Conservation (phyloP, 139 green algal genomes). For the Closterium sp. region DNA sequence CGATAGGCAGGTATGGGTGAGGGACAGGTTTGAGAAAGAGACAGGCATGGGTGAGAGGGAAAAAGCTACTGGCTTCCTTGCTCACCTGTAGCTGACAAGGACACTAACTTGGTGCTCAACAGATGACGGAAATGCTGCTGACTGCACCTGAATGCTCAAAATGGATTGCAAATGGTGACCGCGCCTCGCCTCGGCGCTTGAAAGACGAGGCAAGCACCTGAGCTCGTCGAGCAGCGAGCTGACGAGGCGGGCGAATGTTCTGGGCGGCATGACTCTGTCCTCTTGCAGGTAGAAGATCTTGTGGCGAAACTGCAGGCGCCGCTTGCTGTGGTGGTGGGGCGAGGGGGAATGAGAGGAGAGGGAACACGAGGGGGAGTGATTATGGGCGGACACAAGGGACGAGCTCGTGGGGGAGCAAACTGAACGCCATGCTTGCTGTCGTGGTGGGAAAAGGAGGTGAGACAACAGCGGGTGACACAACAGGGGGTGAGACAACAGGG, state of each 20-base stretch:
- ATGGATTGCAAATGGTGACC: too few relatives aligned
- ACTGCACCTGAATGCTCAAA: too few relatives aligned
- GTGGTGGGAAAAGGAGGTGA: too few relatives aligned
- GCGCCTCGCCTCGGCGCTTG: too few relatives aligned
- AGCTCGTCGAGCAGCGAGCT: constrained; percentile 81
- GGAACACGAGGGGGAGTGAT: too few relatives aligned
- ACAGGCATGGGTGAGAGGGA: background rate
- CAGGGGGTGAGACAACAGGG: too few relatives aligned
- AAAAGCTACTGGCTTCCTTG: too few relatives aligned
- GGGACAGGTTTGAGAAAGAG: background rate
- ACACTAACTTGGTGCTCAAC: too few relatives aligned
- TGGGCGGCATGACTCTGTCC: constrained; percentile 92
- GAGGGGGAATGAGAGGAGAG: background rate
- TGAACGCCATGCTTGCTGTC: constrained; percentile 67
- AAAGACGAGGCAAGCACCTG: too few relatives aligned
- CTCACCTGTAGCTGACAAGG: too few relatives aligned
- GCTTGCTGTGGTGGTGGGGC: constrained; percentile 5
- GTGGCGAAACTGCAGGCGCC: constrained; percentile 88
- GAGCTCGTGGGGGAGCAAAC: constrained; percentile 96
- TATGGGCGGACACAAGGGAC: constrained; percentile 62
- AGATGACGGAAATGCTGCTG: too few relatives aligned
- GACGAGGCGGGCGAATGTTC: constrained; percentile 71
- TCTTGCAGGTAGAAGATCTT: constrained; percentile 98
- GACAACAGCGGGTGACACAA: too few relatives aligned
- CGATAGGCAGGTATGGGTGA: background rate